These are phyloP conservation scores for Dentiscutata heterogama DNA, from an alignment of 371 early-diverging fungal genomes.

Conservation along the genomic window DNA sequence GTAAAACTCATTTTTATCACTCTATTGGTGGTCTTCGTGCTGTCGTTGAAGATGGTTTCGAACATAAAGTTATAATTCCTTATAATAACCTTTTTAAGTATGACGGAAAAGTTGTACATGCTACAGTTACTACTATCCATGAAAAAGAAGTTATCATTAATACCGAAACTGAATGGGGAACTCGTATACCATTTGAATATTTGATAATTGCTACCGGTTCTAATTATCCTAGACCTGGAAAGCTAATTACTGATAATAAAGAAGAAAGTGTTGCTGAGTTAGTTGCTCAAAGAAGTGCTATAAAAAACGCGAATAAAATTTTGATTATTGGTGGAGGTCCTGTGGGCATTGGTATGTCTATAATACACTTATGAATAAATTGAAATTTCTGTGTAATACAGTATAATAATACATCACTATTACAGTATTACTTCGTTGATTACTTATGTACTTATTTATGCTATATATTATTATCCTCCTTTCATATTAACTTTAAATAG, in stretches of 20 bases:
- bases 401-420: neutral
- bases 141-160: slow-evolving; percentile 35
- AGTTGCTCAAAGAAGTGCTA: slow-evolving; percentile 48
- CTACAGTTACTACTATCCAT: slow-evolving; percentile 10
- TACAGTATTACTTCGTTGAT: neutral
- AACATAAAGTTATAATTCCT: slow-evolving; percentile 30
- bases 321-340: slow-evolving; percentile 69
- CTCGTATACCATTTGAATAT: slow-evolving; percentile 55
- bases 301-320: slow-evolving; percentile 59
- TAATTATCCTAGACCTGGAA: slow-evolving; percentile 52
- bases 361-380: neutral
- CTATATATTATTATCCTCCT: neutral
- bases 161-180: slow-evolving; percentile 46
- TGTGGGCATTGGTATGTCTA: slow-evolving; percentile 55
- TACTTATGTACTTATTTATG: neutral
- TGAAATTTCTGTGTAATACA: too few relatives aligned
- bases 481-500: slow-evolving; percentile 43
- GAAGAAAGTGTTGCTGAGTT: slow-evolving; percentile 53
- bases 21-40: slow-evolving; percentile 14
- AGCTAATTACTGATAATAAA: slow-evolving; percentile 48
- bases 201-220: slow-evolving; percentile 61
- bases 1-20: slow-evolving; percentile 38
- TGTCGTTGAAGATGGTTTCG: slow-evolving; percentile 26
- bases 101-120: slow-evolving; percentile 26
- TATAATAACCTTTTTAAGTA: slow-evolving; percentile 29